Percentiles rank a stretch among this genome's conserved stretches.
These are phyloP conservation scores for Spencermartinsiella ligniputridi DNA, from an alignment of 1,139 yeast species.

Conservation along the genomic window DNA sequence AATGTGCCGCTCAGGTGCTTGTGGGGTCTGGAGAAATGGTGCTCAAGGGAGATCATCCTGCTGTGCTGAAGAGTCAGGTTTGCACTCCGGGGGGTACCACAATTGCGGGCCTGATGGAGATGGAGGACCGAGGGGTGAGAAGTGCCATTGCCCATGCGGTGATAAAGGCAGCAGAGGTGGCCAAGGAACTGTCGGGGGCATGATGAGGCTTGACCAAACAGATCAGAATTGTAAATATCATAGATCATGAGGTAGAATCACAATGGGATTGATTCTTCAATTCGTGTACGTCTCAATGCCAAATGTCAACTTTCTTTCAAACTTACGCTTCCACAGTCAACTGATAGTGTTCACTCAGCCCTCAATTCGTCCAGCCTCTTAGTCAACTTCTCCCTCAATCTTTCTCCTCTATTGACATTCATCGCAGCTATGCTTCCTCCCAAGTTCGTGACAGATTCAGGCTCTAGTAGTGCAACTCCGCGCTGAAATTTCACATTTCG, in stretches of 20 bases:
- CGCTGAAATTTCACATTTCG: constrained; percentile 15
- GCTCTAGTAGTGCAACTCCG: constrained; percentile 22
- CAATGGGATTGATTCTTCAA: too few relatives aligned
- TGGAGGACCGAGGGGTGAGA: constrained; percentile 91
- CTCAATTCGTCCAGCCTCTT: too few relatives aligned
- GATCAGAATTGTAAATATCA: too few relatives aligned
- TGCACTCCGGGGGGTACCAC: constrained; percentile 99
- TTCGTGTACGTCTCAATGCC: too few relatives aligned
- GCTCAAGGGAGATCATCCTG: constrained; percentile 81
- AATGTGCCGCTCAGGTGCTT: constrained; percentile 92
- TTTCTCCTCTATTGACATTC: constrained; percentile 1
- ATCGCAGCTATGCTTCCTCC: constrained; percentile 14
- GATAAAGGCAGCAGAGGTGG: constrained; percentile 83
- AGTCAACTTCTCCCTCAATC: too few relatives aligned
- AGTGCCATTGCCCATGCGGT: constrained; percentile 84
- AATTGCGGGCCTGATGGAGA: constrained; percentile 85
- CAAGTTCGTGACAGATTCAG: constrained; percentile 10
- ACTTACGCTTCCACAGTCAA: too few relatives aligned
- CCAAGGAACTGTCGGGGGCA: constrained; percentile 36
- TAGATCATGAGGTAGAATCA: too few relatives aligned
- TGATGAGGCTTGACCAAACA: too few relatives aligned
- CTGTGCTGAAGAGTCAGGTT: constrained; percentile 77
- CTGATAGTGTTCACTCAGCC: too few relatives aligned
- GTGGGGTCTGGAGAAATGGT: constrained; percentile 97
- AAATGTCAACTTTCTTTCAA: too few relatives aligned